These are phyloP conservation scores for Cladosporium oxysporum DNA, from an alignment of 2,329 filamentous ascomycete genomes.

Conservation along the genomic window DNA sequence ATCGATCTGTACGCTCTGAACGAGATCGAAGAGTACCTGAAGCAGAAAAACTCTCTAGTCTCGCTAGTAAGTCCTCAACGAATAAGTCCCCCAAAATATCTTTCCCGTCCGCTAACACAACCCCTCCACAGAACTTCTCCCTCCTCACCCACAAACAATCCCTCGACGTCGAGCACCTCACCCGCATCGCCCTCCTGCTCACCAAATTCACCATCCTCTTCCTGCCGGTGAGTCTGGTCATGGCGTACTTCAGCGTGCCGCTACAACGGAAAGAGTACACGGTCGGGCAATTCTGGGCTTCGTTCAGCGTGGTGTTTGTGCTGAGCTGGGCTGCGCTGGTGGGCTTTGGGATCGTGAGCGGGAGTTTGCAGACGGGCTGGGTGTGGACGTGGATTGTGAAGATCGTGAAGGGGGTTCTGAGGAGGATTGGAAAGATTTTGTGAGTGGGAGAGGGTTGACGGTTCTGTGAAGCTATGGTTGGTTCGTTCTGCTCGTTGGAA, in stretches of 20 bases:
- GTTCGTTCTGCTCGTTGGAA: neutral
- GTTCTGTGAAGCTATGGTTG: no score
- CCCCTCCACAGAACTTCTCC: conserved; percentile 67
- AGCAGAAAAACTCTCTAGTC: conserved; percentile 70
- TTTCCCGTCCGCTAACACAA: neutral
- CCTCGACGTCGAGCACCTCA: conserved; percentile 69
- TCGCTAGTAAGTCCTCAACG: conserved; percentile 57
- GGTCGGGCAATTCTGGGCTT: conserved; percentile 65
- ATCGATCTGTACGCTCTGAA: conserved; percentile 62
- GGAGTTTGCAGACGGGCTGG: conserved; percentile 51
- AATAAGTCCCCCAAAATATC: no score
- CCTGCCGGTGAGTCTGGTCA: conserved; percentile 73
- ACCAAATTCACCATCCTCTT: conserved; percentile 76
- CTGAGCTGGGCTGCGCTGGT: conserved; percentile 61
- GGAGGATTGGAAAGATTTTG: conserved; percentile 3
- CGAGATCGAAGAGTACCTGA: conserved; percentile 63
- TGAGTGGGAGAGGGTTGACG: neutral
- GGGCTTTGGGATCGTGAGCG: conserved; percentile 58
- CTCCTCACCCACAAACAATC: conserved; percentile 75
- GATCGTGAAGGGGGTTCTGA: conserved; percentile 21
- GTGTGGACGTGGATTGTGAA: conserved; percentile 21
- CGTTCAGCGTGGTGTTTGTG: conserved; percentile 64
- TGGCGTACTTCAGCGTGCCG: conserved; percentile 70
- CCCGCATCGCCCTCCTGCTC: conserved; percentile 69
- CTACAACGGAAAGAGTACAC: conserved; percentile 64